Evolutionary conservation across 129 eudicot species (phyloP), one percentile per base, ranked within the genome.

Genomic region (Deinandra increscens): DNA sequence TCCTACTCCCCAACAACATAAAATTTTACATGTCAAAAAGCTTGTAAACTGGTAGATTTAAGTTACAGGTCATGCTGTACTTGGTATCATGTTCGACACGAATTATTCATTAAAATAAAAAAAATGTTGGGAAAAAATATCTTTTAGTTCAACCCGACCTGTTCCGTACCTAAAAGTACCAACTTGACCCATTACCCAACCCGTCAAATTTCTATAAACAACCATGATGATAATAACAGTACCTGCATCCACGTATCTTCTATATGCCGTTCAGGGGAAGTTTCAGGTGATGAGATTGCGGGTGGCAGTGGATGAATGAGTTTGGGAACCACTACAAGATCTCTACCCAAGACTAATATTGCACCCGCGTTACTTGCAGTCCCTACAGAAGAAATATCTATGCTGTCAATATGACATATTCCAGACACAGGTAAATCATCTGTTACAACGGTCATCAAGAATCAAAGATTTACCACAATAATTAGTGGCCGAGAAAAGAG

Each of bases 171-270:
- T 12, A 39, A 39, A 39, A 39, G 8, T 7, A 8, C 44, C 44
- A 1, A 5, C 9, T 39, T 39, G 44, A 39, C 44, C 44, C 44
- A 39, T 38, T 7, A 38, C 43, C 43, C 10, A 39, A 36, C 39
- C 39, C 39, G 12, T 39, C 44, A 1, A 12, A 9, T 39, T 39
- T 39, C 44, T 39, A 39, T 39, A 7, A 39, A 39, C 44, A 39
- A 39, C 44, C 44, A 39, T 46, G 50, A 39, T 39, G 6, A 45
- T 45, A 44, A 13, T 2, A 18, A 64, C 15, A 15, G 70, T 55
- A 92, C 98, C 96, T 92, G 96, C 98, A 92, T 92, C 96, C 98
- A 92, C 18, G 98, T 92, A 66, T 92, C 96, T 80, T 92, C 98
- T 64, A 83, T 82, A 64, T 86, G 96, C 18, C 86, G 86, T 54